A percentile compares a stretch with the other conserved stretches of the same genome.
Evolutionary conservation across 1,139 yeast genomes (phyloP).

Genomic region (Protomyces inouyei): DNA sequence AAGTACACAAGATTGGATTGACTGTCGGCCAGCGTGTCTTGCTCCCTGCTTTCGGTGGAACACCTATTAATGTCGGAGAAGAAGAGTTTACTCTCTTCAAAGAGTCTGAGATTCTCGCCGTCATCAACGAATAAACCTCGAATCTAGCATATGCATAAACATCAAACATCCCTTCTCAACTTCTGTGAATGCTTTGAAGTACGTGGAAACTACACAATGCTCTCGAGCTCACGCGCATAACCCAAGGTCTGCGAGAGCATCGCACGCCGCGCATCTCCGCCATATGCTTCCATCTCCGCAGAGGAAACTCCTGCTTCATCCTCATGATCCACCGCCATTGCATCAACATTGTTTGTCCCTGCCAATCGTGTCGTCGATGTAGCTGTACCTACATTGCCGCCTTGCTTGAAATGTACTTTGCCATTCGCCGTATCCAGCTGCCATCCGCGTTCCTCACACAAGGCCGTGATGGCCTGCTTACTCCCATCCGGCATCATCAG

Average conservation of each 20-base stretch:
- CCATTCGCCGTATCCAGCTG: slow-evolving; percentile 48
- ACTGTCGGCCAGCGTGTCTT: slow-evolving; percentile 86
- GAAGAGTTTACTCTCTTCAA: slow-evolving; percentile 49
- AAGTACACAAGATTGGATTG: slow-evolving; percentile 65
- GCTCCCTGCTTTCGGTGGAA: slow-evolving; percentile 88
- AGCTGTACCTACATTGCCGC: slow-evolving; percentile 26
- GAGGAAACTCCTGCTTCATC: neutral
- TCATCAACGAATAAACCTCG: slow-evolving; percentile 51
- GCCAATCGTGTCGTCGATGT: neutral
- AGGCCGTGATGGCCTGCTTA: slow-evolving; percentile 57
- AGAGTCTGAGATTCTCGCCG: slow-evolving; percentile 91
- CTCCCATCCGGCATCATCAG: slow-evolving; percentile 69
- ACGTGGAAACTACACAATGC: slow-evolving; percentile 53
- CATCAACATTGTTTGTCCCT: slow-evolving; percentile 17
- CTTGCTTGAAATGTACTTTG: slow-evolving; percentile 52
- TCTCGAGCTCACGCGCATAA: slow-evolving; percentile 83
- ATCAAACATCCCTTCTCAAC: neutral
- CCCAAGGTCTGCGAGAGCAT: slow-evolving; percentile 57
- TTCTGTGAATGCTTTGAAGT: neutral
- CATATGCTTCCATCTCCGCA: neutral
- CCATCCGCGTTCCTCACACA: slow-evolving; percentile 56
- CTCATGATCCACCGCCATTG: slow-evolving; percentile 17
- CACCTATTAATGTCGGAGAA: slow-evolving; percentile 80
- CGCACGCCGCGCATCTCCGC: slow-evolving; percentile 35
- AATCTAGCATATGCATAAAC: neutral